Evolutionary conservation across 441 rosid genomes (phyloP).

Genomic region (Gossypium davidsonii): DNA sequence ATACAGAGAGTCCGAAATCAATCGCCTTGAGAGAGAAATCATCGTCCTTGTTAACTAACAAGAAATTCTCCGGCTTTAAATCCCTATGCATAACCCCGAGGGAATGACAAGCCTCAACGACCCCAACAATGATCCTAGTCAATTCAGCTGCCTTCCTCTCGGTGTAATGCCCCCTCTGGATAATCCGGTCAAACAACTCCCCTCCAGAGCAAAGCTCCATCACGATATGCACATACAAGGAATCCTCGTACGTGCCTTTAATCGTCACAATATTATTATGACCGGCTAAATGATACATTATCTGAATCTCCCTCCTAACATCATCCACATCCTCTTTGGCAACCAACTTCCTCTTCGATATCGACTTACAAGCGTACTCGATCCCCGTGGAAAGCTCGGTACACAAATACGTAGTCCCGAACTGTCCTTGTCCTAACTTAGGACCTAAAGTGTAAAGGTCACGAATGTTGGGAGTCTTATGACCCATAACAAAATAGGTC

Average conservation of each 20-base stretch:
- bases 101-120: slow-evolving; percentile 91
- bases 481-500: slow-evolving; percentile 73
- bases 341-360: slow-evolving; percentile 81
- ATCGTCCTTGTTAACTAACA: slow-evolving; percentile 90
- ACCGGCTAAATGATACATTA: slow-evolving; percentile 98
- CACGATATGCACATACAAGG: slow-evolving; percentile 80
- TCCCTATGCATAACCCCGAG: slow-evolving; percentile 97
- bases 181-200: slow-evolving; percentile 89
- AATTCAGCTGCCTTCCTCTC: slow-evolving; percentile 95
- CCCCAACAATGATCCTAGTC: slow-evolving; percentile 84
- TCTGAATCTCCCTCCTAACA: slow-evolving; percentile 95
- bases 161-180: slow-evolving; percentile 88
- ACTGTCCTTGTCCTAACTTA: slow-evolving; percentile 90
- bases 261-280: slow-evolving; percentile 89
- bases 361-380: slow-evolving; percentile 89
- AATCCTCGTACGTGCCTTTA: slow-evolving; percentile 90
- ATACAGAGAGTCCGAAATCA: slow-evolving; percentile 93
- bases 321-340: slow-evolving; percentile 92
- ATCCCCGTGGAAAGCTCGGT: slow-evolving; percentile 59
- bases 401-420: slow-evolving; percentile 79
- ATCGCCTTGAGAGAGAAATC: slow-evolving; percentile 97
- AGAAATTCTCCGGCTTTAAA: slow-evolving; percentile 88
- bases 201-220: slow-evolving; percentile 97
- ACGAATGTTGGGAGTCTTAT: slow-evolving; percentile 74
- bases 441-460: slow-evolving; percentile 74